Base-by-base conservation (phyloP, 768 basidiomycete genomes). In the Auricularia heimuer region DNA sequence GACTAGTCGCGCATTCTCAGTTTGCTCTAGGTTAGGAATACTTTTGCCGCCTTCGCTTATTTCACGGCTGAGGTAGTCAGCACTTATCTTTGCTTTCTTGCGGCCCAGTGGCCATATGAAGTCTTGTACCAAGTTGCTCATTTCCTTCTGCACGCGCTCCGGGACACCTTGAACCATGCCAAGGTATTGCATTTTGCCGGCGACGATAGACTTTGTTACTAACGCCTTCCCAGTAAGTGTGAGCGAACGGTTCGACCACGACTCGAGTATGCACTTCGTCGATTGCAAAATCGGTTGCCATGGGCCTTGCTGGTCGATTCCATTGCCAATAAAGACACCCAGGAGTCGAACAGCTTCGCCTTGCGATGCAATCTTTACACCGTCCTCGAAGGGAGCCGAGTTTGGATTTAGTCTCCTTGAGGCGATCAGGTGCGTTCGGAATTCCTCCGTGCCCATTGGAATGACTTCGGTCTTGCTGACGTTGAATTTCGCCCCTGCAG, bases 251-350 rank as follows among this genome's bases (percentile, higher is more conserved):
- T 11, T 36, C 58, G 11, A 29, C 68, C 67, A 68, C 39, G 16
- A n/a, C 3, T 47, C 24, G 0, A 61, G 54, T n/a, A 35, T 44
- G n/a, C 18, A 33, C 18, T 37, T 37, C 16, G 65, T 64, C 11
- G 65, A 63, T 24, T 68, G 61, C 14, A 65, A 3, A 3, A 65
- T 65, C 6, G 61, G n/a, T 3, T 47, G 21, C 68, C 68, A 68
- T 36, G 51, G 36, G 10, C 35, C 36, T 10, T 64, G 36, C 6
- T 29, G n/a, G 67, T 62, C 56, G 3, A 63, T 44, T 4, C 65
- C 44, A 42, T 68, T 68, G n/a, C 68, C 66, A 21, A 64, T 39
- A 12, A 36, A 63, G 7, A 51, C 58, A 2, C 68, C 68, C 1
- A 68, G 61, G 61, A 65, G 44, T 10, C 67, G 37, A 0, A 62